Base-by-base conservation (phyloP, 2,329 filamentous ascomycete species). In the Dryadomyces quercivorus region DNA sequence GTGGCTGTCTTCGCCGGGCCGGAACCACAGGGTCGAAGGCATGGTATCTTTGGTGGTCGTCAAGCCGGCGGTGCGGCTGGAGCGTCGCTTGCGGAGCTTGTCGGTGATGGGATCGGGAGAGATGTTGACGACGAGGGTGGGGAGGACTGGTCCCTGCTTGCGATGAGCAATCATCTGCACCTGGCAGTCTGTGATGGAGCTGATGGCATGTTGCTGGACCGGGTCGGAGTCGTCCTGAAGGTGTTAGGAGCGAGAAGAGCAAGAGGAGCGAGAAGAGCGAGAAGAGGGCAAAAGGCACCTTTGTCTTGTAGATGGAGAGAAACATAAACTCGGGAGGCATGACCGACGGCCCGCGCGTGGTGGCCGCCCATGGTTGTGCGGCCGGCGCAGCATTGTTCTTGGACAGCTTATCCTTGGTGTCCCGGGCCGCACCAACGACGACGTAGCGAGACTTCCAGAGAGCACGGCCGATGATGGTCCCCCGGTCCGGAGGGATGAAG, bases 1-100 rank as follows among this genome's bases (percentile, higher is more conserved):
- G 26, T 54, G 43, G 43, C 22, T 46, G 54, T 81, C 77, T 18
- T 83, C 77, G 5, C 74, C 68, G 0, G 73, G 68, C 36, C 82
- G 78, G 58, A 85, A 84, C 67, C 76, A 76, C 2, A 85, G 65
- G 0, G 73, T 75, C 9, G 69, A 72, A 2, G 73, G 68, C 9
- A 69, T 65, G 1, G 72, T 67, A 16, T 81, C 76, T 62, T 76
- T 81, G 55, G 68, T 73, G 7, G 70, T 65, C 10, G 75, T 75
- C 21, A 85, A 68, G 3, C 77, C 78, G 4, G 77, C 75, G 3
- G 82, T 78, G 57, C 81, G 74, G 60, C 81, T 85, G 49, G 82
- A 85, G 57, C 82, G 74, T 51, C 82, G 76, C 61, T 84, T 85
- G 54, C 79, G 76, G 58, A 81, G 70, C 63, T 80, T 83, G 59